Percentiles rank a stretch among this genome's conserved stretches.
phyloP scores from a whole-genome alignment of 2,329 filamentous ascomycete genomes.

The Chaetomiaceae sp. region DNA sequence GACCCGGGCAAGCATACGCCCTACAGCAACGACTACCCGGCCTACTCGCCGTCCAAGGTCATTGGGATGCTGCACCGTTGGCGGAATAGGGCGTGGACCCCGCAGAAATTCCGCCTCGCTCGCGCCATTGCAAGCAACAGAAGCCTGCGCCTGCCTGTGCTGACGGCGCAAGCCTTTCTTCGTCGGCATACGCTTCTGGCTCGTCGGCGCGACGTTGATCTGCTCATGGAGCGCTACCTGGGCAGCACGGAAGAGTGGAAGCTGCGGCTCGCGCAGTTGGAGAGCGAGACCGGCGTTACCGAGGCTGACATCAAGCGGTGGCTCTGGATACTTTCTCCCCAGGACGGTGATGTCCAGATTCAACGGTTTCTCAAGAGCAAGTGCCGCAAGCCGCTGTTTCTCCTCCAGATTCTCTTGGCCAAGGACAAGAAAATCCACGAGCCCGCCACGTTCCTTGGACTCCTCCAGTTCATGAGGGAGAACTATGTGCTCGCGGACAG shows the following conservation, averaged over 20 bases:
- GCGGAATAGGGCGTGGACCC: constrained; percentile 5
- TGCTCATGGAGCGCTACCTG: constrained; percentile 16
- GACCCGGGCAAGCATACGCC: constrained; percentile 3
- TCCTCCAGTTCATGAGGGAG: constrained; percentile 32
- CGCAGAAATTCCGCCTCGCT: constrained; percentile 11
- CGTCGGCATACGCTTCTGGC: constrained; percentile 12
- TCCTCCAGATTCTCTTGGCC: constrained; percentile 33
- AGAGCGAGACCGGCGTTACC: constrained; percentile 30
- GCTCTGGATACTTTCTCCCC: constrained; percentile 36
- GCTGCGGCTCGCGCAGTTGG: constrained; percentile 25
- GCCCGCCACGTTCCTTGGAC: constrained; percentile 25
- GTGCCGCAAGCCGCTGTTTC: constrained; percentile 34
- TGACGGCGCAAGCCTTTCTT: constrained; percentile 15
- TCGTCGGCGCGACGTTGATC: constrained; percentile 15
- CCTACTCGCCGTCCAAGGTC: constrained; percentile 15
- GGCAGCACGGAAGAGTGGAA: constrained; percentile 24
- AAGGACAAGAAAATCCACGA: constrained; percentile 30
- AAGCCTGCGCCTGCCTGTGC: constrained; percentile 11
- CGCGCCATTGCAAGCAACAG: constrained; percentile 16
- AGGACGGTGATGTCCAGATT: constrained; percentile 31
- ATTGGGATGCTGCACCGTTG: constrained; percentile 14
- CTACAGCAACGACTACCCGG: constrained; percentile 7
- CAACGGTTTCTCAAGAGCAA: constrained; percentile 32
- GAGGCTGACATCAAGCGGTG: constrained; percentile 34
- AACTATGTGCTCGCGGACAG: constrained; percentile 21